Percentiles rank a stretch among this genome's conserved stretches.
phyloP scores from a whole-genome alignment of 768 basidiomycete genomes.

The Serpula lacrymans region DNA sequence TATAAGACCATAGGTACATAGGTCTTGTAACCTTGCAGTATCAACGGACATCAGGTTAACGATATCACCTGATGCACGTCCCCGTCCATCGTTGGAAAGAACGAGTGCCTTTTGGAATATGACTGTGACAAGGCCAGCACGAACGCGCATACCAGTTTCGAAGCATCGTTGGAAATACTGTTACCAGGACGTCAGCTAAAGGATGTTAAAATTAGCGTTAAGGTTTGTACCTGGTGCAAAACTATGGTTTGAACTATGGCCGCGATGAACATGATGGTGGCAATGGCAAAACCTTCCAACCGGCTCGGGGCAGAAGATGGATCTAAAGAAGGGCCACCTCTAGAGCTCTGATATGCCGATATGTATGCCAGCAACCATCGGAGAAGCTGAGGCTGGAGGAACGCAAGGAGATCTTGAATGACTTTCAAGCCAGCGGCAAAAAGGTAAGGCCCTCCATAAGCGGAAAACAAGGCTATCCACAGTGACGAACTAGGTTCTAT shows the following conservation, averaged over 20 bases:
- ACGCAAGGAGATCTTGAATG: constrained; percentile 76
- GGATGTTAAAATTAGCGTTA: not conserved
- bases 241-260: constrained; percentile 77
- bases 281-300: constrained; percentile 73
- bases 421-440: constrained; percentile 65
- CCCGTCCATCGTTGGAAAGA: constrained; percentile 81
- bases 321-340: constrained; percentile 32
- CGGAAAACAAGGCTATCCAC: constrained; percentile 67
- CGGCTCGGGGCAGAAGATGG: constrained; percentile 25
- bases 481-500: constrained; percentile 49
- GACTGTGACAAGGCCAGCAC: constrained; percentile 79
- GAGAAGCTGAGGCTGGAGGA: constrained; percentile 85
- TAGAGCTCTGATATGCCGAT: constrained; percentile 62
- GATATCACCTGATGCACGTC: constrained; percentile 84
- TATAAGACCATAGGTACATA: constrained; percentile 82
- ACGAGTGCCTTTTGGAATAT: constrained; percentile 87
- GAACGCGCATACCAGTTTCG: constrained; percentile 90
- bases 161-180: constrained; percentile 85
- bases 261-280: constrained; percentile 73
- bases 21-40: constrained; percentile 72
- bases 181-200: not conserved
- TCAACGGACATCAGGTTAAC: constrained; percentile 94
- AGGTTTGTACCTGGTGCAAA: constrained; percentile 64
- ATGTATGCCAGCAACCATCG: constrained; percentile 80
- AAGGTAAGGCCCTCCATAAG: constrained; percentile 78